Percentiles rank a stretch among this genome's conserved stretches.
phyloP scores from a whole-genome alignment of 2,329 filamentous ascomycete genomes.

The Botryosphaeria dothidea region DNA sequence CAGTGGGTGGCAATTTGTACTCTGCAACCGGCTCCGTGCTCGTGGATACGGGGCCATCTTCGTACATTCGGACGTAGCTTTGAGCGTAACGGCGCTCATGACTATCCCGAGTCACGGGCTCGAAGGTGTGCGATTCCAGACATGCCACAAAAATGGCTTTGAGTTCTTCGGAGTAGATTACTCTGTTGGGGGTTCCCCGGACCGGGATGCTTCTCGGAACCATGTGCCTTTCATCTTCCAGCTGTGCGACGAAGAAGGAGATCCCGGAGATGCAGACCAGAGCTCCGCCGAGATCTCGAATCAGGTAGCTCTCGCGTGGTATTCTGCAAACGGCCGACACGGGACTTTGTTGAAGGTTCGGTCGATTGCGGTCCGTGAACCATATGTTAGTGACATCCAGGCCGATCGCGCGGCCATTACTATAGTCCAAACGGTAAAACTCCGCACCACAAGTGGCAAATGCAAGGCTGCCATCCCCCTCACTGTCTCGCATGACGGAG shows the following conservation, averaged over 20 bases:
- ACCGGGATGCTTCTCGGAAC: slow-evolving; percentile 43
- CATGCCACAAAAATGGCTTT: slow-evolving; percentile 10
- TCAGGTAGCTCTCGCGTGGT: slow-evolving; percentile 34
- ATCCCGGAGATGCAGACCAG: slow-evolving; percentile 51
- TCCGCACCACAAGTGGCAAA: slow-evolving; percentile 43
- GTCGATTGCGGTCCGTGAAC: slow-evolving; percentile 34
- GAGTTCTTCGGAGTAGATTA: slow-evolving; percentile 42
- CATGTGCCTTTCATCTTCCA: slow-evolving; percentile 44
- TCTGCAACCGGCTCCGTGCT: slow-evolving; percentile 42
- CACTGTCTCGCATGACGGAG: slow-evolving; percentile 19
- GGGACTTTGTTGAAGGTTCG: slow-evolving; percentile 32
- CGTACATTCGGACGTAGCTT: slow-evolving; percentile 13
- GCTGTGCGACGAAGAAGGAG: slow-evolving; percentile 49
- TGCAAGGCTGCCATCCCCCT: slow-evolving; percentile 29
- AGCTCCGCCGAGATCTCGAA: slow-evolving; percentile 43
- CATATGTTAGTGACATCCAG: slow-evolving; percentile 38
- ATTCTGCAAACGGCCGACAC: slow-evolving; percentile 36
- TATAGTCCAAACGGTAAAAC: slow-evolving; percentile 35
- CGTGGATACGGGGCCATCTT: background rate
- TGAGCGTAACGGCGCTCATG: background rate
- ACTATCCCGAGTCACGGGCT: background rate
- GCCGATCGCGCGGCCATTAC: slow-evolving; percentile 2
- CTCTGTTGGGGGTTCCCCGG: slow-evolving; percentile 43
- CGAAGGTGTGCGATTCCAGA: slow-evolving; percentile 1
- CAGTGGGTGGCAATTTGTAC: slow-evolving; percentile 56